Conservation (phyloP, 371 early-diverging fungal species). For the Zychaea mexicana region DNA sequence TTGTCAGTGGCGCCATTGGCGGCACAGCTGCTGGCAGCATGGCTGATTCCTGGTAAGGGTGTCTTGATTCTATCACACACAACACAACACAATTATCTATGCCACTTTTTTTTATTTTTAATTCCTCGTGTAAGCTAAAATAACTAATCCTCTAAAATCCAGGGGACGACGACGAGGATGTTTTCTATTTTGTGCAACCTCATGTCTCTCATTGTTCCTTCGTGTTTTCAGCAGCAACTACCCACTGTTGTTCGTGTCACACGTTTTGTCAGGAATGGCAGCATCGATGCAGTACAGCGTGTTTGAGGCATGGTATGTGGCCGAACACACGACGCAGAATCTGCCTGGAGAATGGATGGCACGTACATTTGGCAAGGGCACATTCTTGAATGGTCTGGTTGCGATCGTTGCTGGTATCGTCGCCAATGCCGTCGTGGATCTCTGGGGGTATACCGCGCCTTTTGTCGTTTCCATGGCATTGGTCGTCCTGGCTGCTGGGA, state of each 20-base stretch:
- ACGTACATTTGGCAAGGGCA: conserved; percentile 70
- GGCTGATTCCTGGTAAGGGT: conserved; percentile 70
- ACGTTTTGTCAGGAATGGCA: conserved; percentile 68
- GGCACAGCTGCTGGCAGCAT: conserved; percentile 74
- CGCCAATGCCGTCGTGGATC: conserved; percentile 60
- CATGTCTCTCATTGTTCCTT: conserved; percentile 56
- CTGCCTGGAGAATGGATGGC: conserved; percentile 60
- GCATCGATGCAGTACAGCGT: conserved; percentile 74
- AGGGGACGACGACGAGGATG: conserved; percentile 73
- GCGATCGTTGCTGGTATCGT: conserved; percentile 75
- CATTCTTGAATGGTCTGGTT: conserved; percentile 72
- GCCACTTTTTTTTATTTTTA: background rate
- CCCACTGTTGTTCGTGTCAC: conserved; percentile 60
- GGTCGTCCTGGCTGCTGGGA: conserved; percentile 43
- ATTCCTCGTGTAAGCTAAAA: no score
- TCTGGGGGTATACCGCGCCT: conserved; percentile 62
- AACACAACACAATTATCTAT: no score
- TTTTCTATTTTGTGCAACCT: conserved; percentile 64
- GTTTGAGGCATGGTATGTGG: conserved; percentile 84
- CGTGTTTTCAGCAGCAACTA: conserved; percentile 58
- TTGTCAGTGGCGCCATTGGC: conserved; percentile 72
- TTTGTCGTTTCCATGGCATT: conserved; percentile 61
- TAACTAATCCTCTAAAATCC: background rate
- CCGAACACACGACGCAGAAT: conserved; percentile 66
- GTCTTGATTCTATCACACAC: no score